Evolutionary conservation across 371 early-diverging fungal species (phyloP), one percentile per base, ranked within the genome.

Genomic region (Mucor indicus): DNA sequence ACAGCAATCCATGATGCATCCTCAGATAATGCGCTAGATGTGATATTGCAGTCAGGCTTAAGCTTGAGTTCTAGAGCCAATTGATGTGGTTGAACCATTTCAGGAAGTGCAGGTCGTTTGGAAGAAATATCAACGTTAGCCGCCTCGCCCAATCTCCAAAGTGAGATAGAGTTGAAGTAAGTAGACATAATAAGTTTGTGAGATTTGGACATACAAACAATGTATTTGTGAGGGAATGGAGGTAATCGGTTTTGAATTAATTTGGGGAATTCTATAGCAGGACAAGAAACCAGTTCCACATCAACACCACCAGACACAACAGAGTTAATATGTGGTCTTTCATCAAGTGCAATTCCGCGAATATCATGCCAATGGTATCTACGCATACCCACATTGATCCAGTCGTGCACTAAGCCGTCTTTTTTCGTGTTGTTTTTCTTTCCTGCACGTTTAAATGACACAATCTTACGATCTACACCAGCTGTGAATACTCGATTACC

Each of bases 301-400:
- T 87, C 88, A 8, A 87, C 85, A 52, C 95, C 95, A 30, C 95
- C 96, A 27, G 92, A 85, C 16, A 93, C 86, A 36, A 95, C 58
- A 0, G 83, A 72, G 31, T 86, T 85, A 24, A 80, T 69, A 2
- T 74, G 65, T 21, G 71, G 64, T 51, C 66, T 65, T 42, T 84
- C 84, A 62, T 82, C 76, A 16, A 92, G 64, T 4, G 87, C 90
- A 22, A 96, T 57, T 7, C 93, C 87, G 20, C 91, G 84, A 35
- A 94, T 91, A 62, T 95, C 97, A 60, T 96, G 95, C 27, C 90
- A 85, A 66, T 96, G 97, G 68, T 85, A 90, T 50, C 92, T 78
- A 49, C 91, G 83, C 33, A 84, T 80, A 9, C 88, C 89, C 7
- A 86, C 77, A 43, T 85, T 58, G 16, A 90, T 77, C 95, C 95